Base-by-base conservation (phyloP, 768 basidiomycete genomes). In the Russula sp. region DNA sequence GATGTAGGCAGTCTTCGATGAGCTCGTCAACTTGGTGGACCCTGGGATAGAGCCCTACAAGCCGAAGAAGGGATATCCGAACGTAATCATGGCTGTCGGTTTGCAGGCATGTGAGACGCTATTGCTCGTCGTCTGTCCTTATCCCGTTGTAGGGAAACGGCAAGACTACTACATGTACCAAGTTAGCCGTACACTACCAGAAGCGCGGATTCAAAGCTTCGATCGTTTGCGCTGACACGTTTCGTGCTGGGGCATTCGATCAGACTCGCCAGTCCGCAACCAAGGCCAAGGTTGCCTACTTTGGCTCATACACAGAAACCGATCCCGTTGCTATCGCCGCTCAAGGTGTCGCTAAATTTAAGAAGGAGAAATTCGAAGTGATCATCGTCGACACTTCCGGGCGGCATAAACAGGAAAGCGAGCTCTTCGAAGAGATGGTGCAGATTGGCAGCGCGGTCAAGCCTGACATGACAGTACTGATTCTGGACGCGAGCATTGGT, bases 361-460 rank as follows among this genome's bases (percentile, higher is more conserved):
- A 94, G 76, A 94, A 98, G 77, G 96, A 98, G 73, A 82, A 93
- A 41, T 98, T 99, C 70, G 97, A 99, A 62, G 91, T 99, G 48
- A 95, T 99, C 69, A 97, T 99, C 61, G 96, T 99, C 53, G 97
- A 99, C 73, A 99, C 97, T 0, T 95, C 93, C 34, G 97, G 97
- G 52, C 81, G 97, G 64, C 97, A 99, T 72, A 93, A 93, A 71
- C 97, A 99, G 73, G 97, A 99, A 75, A 85, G 85, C 3, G 97
- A 98, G 73, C 77, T 99, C 60, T 99, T 99, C 72, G 78, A 92
- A 72, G 97, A 99, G 77, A 99, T 99, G 97, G 87, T 93, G 46
- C 91, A 96, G 74, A 99, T 99, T 64, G 84, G 90, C 20, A 83
- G 87, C 58, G 95, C 95, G 0, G 95, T 99, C 52, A 87, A 87